phyloP scores from a whole-genome alignment of 768 basidiomycete genomes.

The Fistulinella prunicolor region DNA sequence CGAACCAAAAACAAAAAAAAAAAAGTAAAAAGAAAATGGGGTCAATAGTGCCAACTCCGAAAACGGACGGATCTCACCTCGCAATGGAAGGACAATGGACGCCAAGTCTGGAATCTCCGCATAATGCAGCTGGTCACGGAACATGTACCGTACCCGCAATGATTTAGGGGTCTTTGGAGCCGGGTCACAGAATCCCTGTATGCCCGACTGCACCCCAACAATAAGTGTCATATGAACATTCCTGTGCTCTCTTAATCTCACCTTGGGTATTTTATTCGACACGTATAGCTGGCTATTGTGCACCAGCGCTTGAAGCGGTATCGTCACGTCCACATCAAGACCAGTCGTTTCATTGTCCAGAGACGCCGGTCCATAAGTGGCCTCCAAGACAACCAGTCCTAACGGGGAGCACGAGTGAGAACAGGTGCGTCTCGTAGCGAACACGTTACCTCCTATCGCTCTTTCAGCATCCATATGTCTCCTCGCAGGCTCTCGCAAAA shows the following conservation, averaged over 20 bases:
- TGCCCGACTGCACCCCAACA: conserved; percentile 46
- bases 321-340: conserved; percentile 70
- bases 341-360: conserved; percentile 49
- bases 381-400: conserved; percentile 79
- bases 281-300: conserved; percentile 75
- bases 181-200: conserved; percentile 90
- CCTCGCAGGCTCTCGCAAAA: conserved; percentile 68
- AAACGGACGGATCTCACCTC: conserved; percentile 49
- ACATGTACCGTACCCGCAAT: conserved; percentile 71
- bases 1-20: too few species aligned
- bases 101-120: conserved; percentile 72
- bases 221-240: conserved; percentile 3
- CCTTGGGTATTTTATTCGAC: conserved; percentile 73
- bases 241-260: conserved; percentile 23
- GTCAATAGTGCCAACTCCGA: conserved; percentile 4
- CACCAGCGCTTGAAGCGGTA: conserved; percentile 80
- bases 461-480: conserved; percentile 63
- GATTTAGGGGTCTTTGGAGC: conserved; percentile 69
- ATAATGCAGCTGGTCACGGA: conserved; percentile 70
- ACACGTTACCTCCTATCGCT: conserved; percentile 57
- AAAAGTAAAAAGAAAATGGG: conserved; percentile 2
- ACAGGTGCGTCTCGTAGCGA: conserved; percentile 8
- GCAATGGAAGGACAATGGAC: conserved; percentile 69
- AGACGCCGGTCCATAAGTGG: conserved; percentile 63
- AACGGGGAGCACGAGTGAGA: conserved; percentile 12